phyloP scores from a whole-genome alignment of 2,329 filamentous ascomycete genomes.

The Mycosphaerelloides madeirae region DNA sequence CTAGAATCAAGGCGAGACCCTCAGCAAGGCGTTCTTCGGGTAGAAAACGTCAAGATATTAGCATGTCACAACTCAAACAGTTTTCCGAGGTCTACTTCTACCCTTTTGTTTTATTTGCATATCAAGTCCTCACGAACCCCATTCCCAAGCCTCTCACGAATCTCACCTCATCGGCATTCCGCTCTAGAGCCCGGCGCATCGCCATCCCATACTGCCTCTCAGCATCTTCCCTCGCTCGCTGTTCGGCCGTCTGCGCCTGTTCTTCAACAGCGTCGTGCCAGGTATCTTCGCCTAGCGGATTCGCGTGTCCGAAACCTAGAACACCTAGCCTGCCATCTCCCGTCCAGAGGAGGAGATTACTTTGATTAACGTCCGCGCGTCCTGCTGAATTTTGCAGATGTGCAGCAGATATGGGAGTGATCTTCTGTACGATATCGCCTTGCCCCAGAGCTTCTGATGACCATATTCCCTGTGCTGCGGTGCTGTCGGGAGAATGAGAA shows the following conservation, averaged over 20 bases:
- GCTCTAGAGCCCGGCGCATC: constrained; percentile 71
- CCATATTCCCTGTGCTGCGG: constrained; percentile 24
- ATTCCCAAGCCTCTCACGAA: constrained; percentile 66
- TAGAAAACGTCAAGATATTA: too few relatives aligned
- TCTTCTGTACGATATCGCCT: constrained; percentile 75
- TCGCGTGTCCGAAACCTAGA: constrained; percentile 46
- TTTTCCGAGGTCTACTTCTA: too few relatives aligned
- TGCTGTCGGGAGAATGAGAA: constrained; percentile 11
- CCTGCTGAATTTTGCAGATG: not conserved
- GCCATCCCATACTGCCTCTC: constrained; percentile 60
- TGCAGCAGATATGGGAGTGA: constrained; percentile 50
- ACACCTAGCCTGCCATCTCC: constrained; percentile 73
- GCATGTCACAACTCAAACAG: too few relatives aligned
- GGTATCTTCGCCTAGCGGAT: constrained; percentile 34
- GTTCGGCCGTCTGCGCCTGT: constrained; percentile 40
- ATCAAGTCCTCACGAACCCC: constrained; percentile 15
- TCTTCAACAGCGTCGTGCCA: constrained; percentile 36
- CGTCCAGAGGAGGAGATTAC: constrained; percentile 81
- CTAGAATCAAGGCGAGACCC: too few relatives aligned
- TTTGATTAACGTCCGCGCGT: constrained; percentile 35
- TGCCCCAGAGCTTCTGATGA: constrained; percentile 27
- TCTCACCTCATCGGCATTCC: constrained; percentile 72
- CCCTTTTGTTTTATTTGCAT: not conserved
- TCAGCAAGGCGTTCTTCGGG: too few relatives aligned
- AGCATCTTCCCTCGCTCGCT: constrained; percentile 49